These are phyloP conservation scores for Stygiomarasmius scandens DNA, from an alignment of 1,284 basidiomycete species.

Conservation along the genomic window DNA sequence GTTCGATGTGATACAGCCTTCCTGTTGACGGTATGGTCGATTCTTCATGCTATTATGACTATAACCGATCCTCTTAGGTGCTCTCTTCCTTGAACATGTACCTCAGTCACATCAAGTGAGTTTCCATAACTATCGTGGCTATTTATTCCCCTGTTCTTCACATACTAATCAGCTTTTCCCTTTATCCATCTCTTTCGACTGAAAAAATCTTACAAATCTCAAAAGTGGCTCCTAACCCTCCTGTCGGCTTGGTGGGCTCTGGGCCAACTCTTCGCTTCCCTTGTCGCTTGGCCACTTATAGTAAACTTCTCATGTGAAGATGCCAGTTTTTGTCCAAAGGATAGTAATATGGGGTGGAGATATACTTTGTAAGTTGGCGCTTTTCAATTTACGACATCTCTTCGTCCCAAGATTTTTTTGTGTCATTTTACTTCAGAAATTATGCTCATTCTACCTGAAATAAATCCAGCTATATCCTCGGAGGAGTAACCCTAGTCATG, in stretches of 20 bases:
- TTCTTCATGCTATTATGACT: neutral
- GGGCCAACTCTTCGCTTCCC: constrained; percentile 56
- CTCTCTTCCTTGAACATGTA: constrained; percentile 59
- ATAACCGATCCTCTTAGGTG: constrained; percentile 32
- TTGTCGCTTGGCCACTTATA: constrained; percentile 55
- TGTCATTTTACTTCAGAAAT: neutral
- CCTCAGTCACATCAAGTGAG: constrained; percentile 51
- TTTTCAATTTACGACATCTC: neutral
- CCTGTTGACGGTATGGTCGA: constrained; percentile 52
- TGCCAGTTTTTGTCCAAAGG: constrained; percentile 42
- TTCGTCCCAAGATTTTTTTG: too few relatives aligned
- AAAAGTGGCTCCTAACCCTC: constrained; percentile 63
- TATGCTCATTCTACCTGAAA: constrained; percentile 4
- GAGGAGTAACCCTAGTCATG: constrained; percentile 48
- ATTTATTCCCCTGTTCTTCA: neutral
- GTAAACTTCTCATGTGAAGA: constrained; percentile 48
- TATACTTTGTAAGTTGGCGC: constrained; percentile 51
- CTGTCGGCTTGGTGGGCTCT: constrained; percentile 69
- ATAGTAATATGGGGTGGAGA: constrained; percentile 63
- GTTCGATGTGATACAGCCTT: constrained; percentile 31
- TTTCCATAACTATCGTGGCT: neutral
- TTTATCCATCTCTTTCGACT: constrained; percentile 3
- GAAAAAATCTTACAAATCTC: neutral
- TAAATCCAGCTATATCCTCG: constrained; percentile 39
- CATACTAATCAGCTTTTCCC: neutral